phyloP scores from a whole-genome alignment of 2,329 filamentous ascomycete genomes.

The Triangularia verruculosa region DNA sequence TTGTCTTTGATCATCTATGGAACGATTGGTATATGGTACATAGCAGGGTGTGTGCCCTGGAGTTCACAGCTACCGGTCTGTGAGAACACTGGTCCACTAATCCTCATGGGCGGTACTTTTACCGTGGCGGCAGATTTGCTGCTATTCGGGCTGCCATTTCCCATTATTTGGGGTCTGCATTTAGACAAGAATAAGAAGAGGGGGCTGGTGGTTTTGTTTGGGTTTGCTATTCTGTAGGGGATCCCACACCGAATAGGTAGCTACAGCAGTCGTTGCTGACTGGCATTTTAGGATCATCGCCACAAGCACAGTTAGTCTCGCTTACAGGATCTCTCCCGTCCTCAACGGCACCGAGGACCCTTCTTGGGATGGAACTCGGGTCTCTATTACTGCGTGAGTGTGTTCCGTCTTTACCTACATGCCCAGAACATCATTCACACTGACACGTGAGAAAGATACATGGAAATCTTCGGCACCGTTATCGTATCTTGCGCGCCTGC shows the following conservation, averaged over 20 bases:
- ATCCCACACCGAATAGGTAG: neutral
- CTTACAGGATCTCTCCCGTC: neutral
- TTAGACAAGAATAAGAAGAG: neutral
- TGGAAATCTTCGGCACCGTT: constrained; percentile 1
- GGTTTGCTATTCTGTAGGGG: neutral
- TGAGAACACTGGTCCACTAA: neutral
- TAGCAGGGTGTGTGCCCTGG: neutral
- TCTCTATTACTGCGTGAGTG: neutral
- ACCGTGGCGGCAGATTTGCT: neutral
- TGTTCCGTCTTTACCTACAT: too few relatives aligned
- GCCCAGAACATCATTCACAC: neutral
- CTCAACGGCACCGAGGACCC: neutral
- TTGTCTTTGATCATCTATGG: neutral
- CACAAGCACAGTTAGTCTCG: neutral
- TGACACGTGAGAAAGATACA: neutral
- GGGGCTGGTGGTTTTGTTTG: constrained; percentile 1
- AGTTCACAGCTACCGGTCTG: neutral
- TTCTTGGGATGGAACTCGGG: neutral
- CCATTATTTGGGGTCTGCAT: neutral
- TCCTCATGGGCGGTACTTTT: neutral
- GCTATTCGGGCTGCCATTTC: neutral
- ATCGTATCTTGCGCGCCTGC: neutral
- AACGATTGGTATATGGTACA: neutral
- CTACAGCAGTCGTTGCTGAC: neutral
- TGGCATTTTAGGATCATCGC: neutral